A percentile compares a stretch with the other conserved stretches of the same genome.
phyloP scores from a whole-genome alignment of 345 rosid genomes.

The Salix exigua region DNA sequence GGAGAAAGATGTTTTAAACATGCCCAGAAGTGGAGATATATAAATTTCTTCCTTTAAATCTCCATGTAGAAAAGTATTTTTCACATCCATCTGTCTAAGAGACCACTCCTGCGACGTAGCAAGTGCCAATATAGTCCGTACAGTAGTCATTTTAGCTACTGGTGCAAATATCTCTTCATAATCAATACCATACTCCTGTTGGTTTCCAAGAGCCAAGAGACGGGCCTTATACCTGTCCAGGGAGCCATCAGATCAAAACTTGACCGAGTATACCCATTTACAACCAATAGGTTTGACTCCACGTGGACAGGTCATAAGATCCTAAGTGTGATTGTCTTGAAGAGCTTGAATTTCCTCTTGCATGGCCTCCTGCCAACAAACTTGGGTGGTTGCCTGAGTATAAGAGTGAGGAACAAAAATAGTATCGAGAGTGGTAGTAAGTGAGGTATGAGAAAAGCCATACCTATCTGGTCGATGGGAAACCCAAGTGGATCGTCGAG shows the following conservation, averaged over 20 bases:
- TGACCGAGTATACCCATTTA: not conserved
- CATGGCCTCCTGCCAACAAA: not conserved
- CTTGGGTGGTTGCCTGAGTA: not conserved
- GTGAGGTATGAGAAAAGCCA: too few relatives aligned
- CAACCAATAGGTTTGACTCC: not conserved
- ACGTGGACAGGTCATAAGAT: not conserved
- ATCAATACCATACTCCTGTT: not conserved
- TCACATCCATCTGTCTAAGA: not conserved
- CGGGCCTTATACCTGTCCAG: not conserved
- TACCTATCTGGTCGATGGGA: too few relatives aligned
- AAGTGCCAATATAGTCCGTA: not conserved
- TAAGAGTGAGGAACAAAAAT: not conserved
- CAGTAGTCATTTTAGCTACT: not conserved
- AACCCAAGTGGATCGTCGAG: too few relatives aligned
- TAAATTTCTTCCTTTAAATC: not conserved
- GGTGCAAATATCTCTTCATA: not conserved
- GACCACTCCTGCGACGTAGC: not conserved
- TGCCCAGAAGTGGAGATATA: not conserved
- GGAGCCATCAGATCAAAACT: not conserved
- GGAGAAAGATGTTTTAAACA: not conserved
- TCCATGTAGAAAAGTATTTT: not conserved
- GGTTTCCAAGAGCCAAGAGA: not conserved
- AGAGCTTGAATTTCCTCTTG: not conserved
- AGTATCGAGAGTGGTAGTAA: not conserved
- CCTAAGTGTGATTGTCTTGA: not conserved